Evolutionary conservation across 2,329 filamentous ascomycete genomes (phyloP).

Genomic region (Ceratocystis huliohia): DNA sequence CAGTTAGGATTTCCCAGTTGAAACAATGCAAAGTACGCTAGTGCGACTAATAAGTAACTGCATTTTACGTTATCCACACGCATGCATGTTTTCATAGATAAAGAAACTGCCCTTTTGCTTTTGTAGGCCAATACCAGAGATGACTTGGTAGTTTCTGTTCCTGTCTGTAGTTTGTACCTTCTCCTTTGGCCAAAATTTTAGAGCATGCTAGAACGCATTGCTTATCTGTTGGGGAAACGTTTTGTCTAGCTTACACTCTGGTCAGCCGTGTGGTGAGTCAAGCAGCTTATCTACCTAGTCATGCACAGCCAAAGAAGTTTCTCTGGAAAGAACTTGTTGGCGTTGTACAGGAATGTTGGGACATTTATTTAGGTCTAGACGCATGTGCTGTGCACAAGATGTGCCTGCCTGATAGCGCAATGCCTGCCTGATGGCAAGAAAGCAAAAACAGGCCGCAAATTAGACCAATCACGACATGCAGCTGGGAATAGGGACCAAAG

Average conservation of each 20-base stretch:
- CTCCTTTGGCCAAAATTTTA: neutral
- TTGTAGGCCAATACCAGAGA: neutral
- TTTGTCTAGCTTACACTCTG: neutral
- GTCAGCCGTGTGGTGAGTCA: neutral
- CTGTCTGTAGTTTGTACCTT: neutral
- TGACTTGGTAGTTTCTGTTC: neutral
- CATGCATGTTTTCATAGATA: neutral
- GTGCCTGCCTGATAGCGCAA: neutral
- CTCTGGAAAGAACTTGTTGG: neutral
- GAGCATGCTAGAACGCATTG: neutral
- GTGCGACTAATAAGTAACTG: neutral
- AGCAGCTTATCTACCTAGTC: neutral
- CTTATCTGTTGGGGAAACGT: neutral
- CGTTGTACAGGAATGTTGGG: neutral
- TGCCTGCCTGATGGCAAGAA: neutral
- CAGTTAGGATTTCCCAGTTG: neutral
- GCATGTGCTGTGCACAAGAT: neutral
- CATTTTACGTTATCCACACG: neutral
- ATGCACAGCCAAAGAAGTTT: neutral
- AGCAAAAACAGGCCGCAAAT: neutral
- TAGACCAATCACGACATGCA: too few relatives aligned
- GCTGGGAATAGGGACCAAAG: neutral
- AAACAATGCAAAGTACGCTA: neutral
- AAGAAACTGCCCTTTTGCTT: neutral
- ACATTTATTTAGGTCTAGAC: neutral